phyloP scores from a whole-genome alignment of 306 rosid species.

The Aeschynomene evenia region DNA sequence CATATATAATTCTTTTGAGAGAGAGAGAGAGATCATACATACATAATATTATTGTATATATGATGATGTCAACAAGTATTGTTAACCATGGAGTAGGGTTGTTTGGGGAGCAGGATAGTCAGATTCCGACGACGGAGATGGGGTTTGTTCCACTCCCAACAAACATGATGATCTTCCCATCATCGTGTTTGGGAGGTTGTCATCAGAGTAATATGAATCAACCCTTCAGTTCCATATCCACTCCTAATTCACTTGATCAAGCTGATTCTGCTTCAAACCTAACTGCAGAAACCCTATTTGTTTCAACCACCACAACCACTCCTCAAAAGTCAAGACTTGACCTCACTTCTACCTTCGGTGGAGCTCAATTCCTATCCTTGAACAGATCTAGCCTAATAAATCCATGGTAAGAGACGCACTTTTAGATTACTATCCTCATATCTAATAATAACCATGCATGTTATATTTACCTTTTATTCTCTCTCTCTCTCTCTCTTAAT shows the following conservation, averaged over 20 bases:
- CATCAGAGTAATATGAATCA: too few species aligned
- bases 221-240: conserved; percentile 38
- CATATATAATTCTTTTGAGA: too few species aligned
- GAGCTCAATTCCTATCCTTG: conserved; percentile 74
- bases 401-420: conserved; percentile 57
- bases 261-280: conserved; percentile 41
- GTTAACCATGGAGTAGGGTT: conserved; percentile 53
- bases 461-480: background rate
- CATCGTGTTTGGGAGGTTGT: conserved; percentile 58
- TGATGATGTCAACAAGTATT: conserved; percentile 52
- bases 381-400: conserved; percentile 60
- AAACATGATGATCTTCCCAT: conserved; percentile 47
- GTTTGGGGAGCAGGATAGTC: conserved; percentile 62
- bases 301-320: conserved; percentile 32
- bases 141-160: conserved; percentile 66
- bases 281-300: conserved; percentile 68
- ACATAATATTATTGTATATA: too few species aligned
- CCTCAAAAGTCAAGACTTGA: conserved; percentile 41
- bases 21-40: background rate
- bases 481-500: background rate
- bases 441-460: background rate
- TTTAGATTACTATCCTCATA: background rate
- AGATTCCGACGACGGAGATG: conserved; percentile 49
- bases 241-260: conserved; percentile 45
- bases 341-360: conserved; percentile 44